Evolutionary conservation across 2,329 filamentous ascomycete genomes (phyloP), one percentile per base, ranked within the genome.

Genomic region (Anisogramma anomala): DNA sequence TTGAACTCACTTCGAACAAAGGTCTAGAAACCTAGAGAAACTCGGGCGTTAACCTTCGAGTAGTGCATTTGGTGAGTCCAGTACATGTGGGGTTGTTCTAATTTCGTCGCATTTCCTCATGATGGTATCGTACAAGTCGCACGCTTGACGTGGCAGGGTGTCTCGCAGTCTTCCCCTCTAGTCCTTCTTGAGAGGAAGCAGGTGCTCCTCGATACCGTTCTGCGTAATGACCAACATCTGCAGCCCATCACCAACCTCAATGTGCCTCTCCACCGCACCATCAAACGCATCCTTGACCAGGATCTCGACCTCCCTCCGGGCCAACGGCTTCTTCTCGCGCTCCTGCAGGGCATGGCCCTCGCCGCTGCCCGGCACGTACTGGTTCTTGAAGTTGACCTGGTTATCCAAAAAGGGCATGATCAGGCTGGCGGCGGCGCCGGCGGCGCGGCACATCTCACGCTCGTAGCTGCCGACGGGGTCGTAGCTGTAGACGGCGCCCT

Each of bases 361-460:
- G 43, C 86, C 87, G 54, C 84, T 89, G 34, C 82, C 84, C 9
- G 89, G 87, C 42, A 91, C 72, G 60, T 94, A 94, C 69, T 95
- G 89, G 63, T 98, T 98, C 76, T 95, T 98, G 72, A 89, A 89
- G 69, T 96, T 96, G 69, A 98, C 91, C 67, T 98, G 93, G 63
- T 98, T 98, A 64, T 98, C 91, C 57, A 98, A 67, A 72, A 98
- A 98, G 1, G 91, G 91, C 84, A 95, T 98, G 65, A 98, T 98
- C 63, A 98, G 68, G 56, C 84, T 91, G 40, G 86, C 82, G 15
- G 88, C 88, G 11, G 91, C 88, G 54, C 91, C 91, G 31, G 85
- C 91, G 26, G 91, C 88, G 50, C 89, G 79, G 68, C 88, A 95
- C 67, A 94, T 85, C 67, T 98, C 91, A 51, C 91, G 73, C 72